Evolutionary conservation across 2,329 filamentous ascomycete genomes (phyloP), one percentile per base, ranked within the genome.

Genomic region (Lanzia echinophila): DNA sequence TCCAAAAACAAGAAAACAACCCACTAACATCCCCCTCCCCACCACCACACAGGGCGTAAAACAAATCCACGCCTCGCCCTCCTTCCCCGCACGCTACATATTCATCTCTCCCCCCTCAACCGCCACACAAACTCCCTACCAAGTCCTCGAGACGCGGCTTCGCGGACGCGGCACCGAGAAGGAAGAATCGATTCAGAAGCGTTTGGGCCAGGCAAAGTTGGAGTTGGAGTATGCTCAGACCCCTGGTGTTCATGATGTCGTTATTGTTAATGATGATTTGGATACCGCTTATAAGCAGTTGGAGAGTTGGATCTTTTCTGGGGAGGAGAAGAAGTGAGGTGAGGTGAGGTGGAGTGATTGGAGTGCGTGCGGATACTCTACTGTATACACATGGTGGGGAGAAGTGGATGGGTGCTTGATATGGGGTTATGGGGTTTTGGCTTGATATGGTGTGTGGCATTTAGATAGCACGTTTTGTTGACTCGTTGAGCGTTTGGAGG

Each of bases 41-140:
- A 13, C 39, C n/a, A 20, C 42, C 2, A 51, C 22, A 11, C 58
- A 83, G 79, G 91, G 91, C 57, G 90, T 96, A 55, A 96, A 96
- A 75, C 91, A 96, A 73, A 88, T 96, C 66, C 86, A 47, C 78
- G 78, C 62, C 80, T 91, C 39, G 8, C 53, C 47, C 2, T 41
- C 38, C 7, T 54, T 54, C 58, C 79, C 84, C 54, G 88, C 90
- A 7, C 83, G 88, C 53, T 96, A 89, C 73, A 73, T 95, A 61
- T 96, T 96, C 71, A 79, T 96, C 58, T 82, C 87, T 34, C 91
- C 91, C 12, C 92, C 91, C 0, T 86, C 81, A 3, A 72, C 28
- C 7, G 38, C 39, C 1, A 22, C 17, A 0, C 8, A 41, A 17
- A 28, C 47, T 2, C 32, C 39, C 10, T 47, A 87, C 61, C 82